Percentiles rank a stretch among this genome's conserved stretches.
phyloP scores from a whole-genome alignment of 352 stramenopile species.

The Halophytophthora batemanensis region DNA sequence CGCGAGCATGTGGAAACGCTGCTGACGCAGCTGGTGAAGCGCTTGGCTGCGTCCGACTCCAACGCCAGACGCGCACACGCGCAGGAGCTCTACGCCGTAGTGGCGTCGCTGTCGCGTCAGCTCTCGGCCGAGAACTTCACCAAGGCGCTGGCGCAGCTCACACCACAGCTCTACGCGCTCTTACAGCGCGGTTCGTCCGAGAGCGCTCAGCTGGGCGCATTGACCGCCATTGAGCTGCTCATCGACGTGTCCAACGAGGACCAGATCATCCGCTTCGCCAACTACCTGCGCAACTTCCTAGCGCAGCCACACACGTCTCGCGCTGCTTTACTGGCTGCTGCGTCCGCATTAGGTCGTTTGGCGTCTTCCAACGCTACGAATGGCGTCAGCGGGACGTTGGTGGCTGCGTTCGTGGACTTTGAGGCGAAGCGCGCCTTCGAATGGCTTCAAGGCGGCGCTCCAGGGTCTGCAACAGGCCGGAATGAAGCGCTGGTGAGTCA shows the following conservation, averaged over 20 bases:
- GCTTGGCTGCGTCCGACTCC: conserved; percentile 45
- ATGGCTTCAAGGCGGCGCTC: conserved; percentile 64
- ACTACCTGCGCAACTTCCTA: conserved; percentile 87
- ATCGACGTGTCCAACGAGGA: conserved; percentile 83
- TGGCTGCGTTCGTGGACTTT: conserved; percentile 91
- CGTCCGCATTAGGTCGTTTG: conserved; percentile 80
- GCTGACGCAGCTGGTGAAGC: conserved; percentile 58
- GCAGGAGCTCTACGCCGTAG: conserved; percentile 54
- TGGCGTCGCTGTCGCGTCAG: conserved; percentile 65
- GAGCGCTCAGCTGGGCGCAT: conserved; percentile 64
- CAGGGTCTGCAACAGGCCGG: conserved; percentile 17
- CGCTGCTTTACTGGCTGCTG: conserved; percentile 58
- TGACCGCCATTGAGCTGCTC: conserved; percentile 75
- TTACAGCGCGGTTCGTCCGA: conserved; percentile 57
- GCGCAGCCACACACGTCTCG: conserved; percentile 65
- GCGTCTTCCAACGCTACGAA: conserved; percentile 59
- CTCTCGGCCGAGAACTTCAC: conserved; percentile 79
- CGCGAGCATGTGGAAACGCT: conserved; percentile 66
- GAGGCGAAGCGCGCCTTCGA: conserved; percentile 90
- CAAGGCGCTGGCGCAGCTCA: conserved; percentile 68
- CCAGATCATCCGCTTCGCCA: conserved; percentile 89
- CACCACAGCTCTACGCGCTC: conserved; percentile 71
- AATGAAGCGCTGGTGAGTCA: conserved; percentile 78
- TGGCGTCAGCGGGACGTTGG: conserved; percentile 78
- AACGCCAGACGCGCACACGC: conserved; percentile 35